These are phyloP conservation scores for Scheffersomyces ergatensis DNA, from an alignment of 805 yeast genomes.

Conservation along the genomic window DNA sequence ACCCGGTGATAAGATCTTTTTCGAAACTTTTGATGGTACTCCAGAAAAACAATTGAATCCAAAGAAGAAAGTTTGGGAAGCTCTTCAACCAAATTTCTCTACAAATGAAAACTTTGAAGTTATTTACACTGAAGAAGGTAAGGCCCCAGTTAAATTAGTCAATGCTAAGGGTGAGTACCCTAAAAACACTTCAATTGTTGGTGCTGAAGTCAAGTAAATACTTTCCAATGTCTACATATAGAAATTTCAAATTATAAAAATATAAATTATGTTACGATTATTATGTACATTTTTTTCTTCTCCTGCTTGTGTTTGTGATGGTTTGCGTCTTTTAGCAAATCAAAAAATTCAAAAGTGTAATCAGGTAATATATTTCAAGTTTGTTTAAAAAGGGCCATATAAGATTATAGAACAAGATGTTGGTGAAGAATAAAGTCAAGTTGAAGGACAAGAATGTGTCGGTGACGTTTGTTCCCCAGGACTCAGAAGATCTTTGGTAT, in stretches of 20 bases:
- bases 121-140: constrained; percentile 77
- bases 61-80: constrained; percentile 97
- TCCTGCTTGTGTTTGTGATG: no score
- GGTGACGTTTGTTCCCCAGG: constrained; percentile 73
- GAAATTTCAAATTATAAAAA: no score
- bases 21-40: constrained; percentile 83
- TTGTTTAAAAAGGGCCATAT: no score
- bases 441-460: constrained; percentile 60
- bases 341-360: no score
- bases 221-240: no score
- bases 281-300: no score
- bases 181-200: constrained; percentile 66
- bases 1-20: constrained; percentile 95
- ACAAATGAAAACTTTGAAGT: constrained; percentile 77
- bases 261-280: no score
- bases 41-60: constrained; percentile 95
- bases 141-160: constrained; percentile 68
- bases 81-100: constrained; percentile 86
- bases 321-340: no score
- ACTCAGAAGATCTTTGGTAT: constrained; percentile 89
- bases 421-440: constrained; percentile 10
- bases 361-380: no score
- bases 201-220: constrained; percentile 65
- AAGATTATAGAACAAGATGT: constrained; percentile 8
- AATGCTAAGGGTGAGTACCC: constrained; percentile 78